phyloP scores from a whole-genome alignment of 345 rosid species.

The Bretschneidera sinensis region DNA sequence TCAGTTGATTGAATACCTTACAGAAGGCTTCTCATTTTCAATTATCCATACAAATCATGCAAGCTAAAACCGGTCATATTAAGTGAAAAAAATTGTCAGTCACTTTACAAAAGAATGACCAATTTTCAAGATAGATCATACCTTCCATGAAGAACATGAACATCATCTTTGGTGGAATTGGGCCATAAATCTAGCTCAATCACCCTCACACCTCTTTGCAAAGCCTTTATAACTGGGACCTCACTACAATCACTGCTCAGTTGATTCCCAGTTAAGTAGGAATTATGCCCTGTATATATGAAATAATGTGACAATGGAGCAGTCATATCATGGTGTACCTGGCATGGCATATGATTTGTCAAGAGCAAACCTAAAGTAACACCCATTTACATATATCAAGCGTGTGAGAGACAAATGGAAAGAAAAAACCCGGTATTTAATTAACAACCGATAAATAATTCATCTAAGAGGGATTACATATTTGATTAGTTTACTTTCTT shows the following conservation, averaged over 20 bases:
- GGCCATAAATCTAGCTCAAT: slow-evolving; percentile 98
- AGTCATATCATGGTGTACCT: slow-evolving; percentile 91
- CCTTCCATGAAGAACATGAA: slow-evolving; percentile 96
- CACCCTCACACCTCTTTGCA: slow-evolving; percentile 77
- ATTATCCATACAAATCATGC: too few species aligned
- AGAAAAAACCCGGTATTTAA: too few species aligned
- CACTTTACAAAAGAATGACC: too few species aligned
- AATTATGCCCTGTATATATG: slow-evolving; percentile 94
- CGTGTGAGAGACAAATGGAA: too few species aligned
- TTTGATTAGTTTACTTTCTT: too few species aligned
- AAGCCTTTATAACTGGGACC: slow-evolving; percentile 71
- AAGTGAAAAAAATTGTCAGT: too few species aligned
- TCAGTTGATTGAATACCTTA: too few species aligned
- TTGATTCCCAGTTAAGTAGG: slow-evolving; percentile 95
- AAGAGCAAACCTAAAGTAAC: not conserved
- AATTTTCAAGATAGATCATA: slow-evolving; percentile 9
- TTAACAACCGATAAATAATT: too few species aligned
- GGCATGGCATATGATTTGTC: slow-evolving; percentile 7
- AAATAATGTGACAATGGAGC: slow-evolving; percentile 88
- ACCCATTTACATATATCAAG: too few species aligned
- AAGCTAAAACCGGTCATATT: too few species aligned
- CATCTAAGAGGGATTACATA: too few species aligned
- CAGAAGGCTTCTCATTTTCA: too few species aligned
- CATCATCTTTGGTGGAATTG: slow-evolving; percentile 57
- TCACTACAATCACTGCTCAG: slow-evolving; percentile 95